Base-by-base conservation (phyloP, 345 rosid genomes). In the Eucalyptus grandis region DNA sequence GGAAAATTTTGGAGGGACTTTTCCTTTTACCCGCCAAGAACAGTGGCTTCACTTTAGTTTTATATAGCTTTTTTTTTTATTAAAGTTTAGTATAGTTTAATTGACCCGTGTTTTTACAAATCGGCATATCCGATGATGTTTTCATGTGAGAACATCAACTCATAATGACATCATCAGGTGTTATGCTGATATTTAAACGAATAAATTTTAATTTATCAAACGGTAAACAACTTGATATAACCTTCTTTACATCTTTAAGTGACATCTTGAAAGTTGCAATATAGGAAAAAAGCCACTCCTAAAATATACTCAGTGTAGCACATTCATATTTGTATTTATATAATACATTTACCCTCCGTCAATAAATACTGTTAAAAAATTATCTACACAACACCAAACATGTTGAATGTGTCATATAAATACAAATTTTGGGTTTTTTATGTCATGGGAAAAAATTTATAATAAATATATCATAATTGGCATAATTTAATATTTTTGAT, bases 1-100 rank as follows among this genome's bases (percentile, higher is more conserved):
- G 89, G 69, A 87, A 90, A 89, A 89, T 58, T 53, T 53, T 92
- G 91, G 91, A 40, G 83, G 83, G 83, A 40, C 83, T 37, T 77
- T 21, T 40, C 12, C 44, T 86, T 93, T 93, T 92, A 92, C 94
- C 94, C 98, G 98, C 98, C 96, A 94, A 92, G 92, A 92, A 80
- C 58, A 37, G 62, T 44, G 46, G 44, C 46, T 87, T 77, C 54
- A 47, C 69, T 51, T 37, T 87, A 6, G 34, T 62, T 56, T n/a
- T n/a, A n/a, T n/a, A n/a, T n/a, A n/a, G n/a, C n/a, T n/a, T n/a
- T n/a, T 56, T 56, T 56, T 50, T 54, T 24, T 0, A 4, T 56
- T 56, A 10, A 56, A 56, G 30, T 56, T 56, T 10, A 24, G 30
- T 56, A 24, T n/a, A 34, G 82, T 37, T 72, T 72, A 19, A 72